A percentile compares a stretch with the other conserved stretches of the same genome.
Conservation (phyloP, 371 early-diverging fungal species). For the Basidiobolus heterosporus region DNA sequence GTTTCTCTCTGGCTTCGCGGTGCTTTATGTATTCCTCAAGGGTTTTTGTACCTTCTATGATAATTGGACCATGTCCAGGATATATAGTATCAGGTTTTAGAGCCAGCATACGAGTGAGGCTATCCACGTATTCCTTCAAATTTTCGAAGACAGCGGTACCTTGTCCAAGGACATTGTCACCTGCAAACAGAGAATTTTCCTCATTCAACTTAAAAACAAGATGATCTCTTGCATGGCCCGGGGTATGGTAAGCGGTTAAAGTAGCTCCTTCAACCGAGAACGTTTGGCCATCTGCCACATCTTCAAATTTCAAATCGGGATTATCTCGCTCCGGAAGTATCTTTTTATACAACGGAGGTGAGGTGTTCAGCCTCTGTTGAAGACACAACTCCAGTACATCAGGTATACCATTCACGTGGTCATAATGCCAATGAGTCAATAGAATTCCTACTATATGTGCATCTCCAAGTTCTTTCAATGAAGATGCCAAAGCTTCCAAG, state of each 20-base stretch:
- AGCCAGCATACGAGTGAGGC: slow-evolving; percentile 26
- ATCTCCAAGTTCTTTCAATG: slow-evolving; percentile 25
- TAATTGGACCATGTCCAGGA: slow-evolving; percentile 60
- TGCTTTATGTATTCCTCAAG: slow-evolving; percentile 57
- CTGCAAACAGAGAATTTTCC: slow-evolving; percentile 56
- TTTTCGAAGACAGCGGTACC: slow-evolving; percentile 69
- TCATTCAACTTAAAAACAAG: slow-evolving; percentile 50
- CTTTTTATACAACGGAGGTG: slow-evolving; percentile 10
- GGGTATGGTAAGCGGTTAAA: slow-evolving; percentile 48
- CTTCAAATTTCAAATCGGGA: no score
- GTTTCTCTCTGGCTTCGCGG: slow-evolving; percentile 53
- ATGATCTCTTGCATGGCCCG: slow-evolving; percentile 75
- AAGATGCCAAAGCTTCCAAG: slow-evolving; percentile 21
- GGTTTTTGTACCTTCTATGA: slow-evolving; percentile 33
- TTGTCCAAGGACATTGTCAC: slow-evolving; percentile 73
- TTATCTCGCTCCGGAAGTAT: slow-evolving; percentile 11
- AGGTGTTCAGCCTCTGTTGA: no score
- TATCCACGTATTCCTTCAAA: slow-evolving; percentile 41
- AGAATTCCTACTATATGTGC: slow-evolving; percentile 48
- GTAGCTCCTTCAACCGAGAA: slow-evolving; percentile 22
- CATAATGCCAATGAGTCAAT: slow-evolving; percentile 70
- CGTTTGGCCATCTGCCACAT: slow-evolving; percentile 26
- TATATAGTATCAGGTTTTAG: slow-evolving; percentile 10
- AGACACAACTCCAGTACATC: slow-evolving; percentile 5
- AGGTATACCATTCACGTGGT: slow-evolving; percentile 61